Evolutionary conservation across 2,329 filamentous ascomycete species (phyloP), one percentile per base, ranked within the genome.

Genomic region (Colletotrichum agaves): DNA sequence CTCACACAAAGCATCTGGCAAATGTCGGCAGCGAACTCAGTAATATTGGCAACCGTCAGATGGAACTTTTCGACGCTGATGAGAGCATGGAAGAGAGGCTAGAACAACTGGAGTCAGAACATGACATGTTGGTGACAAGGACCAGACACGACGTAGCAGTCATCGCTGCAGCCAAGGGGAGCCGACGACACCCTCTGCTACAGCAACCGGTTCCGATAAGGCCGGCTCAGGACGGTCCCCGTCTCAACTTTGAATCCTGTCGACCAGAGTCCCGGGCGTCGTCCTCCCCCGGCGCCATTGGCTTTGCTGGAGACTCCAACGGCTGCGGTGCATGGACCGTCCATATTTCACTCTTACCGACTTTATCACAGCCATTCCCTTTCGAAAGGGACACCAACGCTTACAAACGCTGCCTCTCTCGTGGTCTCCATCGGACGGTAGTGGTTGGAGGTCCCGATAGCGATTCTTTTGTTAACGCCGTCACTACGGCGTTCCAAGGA

Each of bases 381-480:
- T 89, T 89, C 73, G 87, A 89, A 75, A 87, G 87, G 73, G 86
- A 88, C 71, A 88, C 87, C 13, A 84, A 81, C 44, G 86, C 87
- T 4, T 89, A 89, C 75, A 88, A 88, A 73, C 81, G 87, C 47
- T 88, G 86, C 49, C 79, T 89, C 4, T 89, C 87, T 13, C 84
- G 87, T 15, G 87, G 87, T 3, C 80, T 89, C 49, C 87, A 89
- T 71, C 85, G 84, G 66, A 84, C 87, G 76, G 79, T 89, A 17
- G 85, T 83, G 8, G 81, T 89, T 12, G 79, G 81, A 47, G 85
- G 84, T 17, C 79, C 79, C 3, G 81, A 83, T 64, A 81, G 83
- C 47, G 75, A 80, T 33, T 84, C 86, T 0, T 87, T 89, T 72
- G 77, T 74, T 11, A 73, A 71, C 17, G 85, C 86, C 23, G 81